Evolutionary conservation across 1,284 basidiomycete genomes (phyloP), one percentile per base, ranked within the genome.

Genomic region (Ceratobasidium sp.): DNA sequence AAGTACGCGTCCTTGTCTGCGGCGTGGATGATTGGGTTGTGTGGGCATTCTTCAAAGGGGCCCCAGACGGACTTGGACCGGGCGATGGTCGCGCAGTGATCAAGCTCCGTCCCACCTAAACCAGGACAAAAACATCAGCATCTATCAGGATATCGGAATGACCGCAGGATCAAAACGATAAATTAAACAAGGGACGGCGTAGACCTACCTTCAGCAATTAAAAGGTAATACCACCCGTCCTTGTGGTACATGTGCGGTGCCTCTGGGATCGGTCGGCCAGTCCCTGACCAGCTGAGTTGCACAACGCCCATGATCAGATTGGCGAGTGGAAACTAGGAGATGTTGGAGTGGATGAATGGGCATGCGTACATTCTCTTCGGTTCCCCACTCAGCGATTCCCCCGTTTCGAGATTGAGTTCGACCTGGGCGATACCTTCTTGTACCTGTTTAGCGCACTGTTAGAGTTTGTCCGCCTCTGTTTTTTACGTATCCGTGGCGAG

Each of bases 81-180:
- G 13, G 73, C 73, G 14, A 74, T 72, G 23, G 69, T 73, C 26
- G 73, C 73, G 47, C 63, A 64, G 62, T 74, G 73, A 26, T 74
- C 67, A 23, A 72, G 62, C 38, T 74, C 59, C 21, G 73, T 72
- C 3, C 73, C 73, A 46, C 73, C 64, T 67, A 50, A 35, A n/a
- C 9, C 46, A 14, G 4, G 13, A 23, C n/a, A n/a, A n/a, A n/a
- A n/a, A n/a, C n/a, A n/a, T n/a, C n/a, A n/a, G n/a, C n/a, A n/a
- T n/a, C n/a, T n/a, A n/a, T n/a, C n/a, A n/a, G n/a, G n/a, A n/a
- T n/a, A n/a, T n/a, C n/a, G n/a, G n/a, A n/a, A n/a, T n/a, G n/a
- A 44, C 14, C 16, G n/a, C n/a, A n/a, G n/a, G n/a, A 41, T 55
- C 32, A 67, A 44, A 52, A 1, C 21, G 32, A 18, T n/a, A n/a